Evolutionary conservation across 108 stramenopile genomes (phyloP), one percentile per base, ranked within the genome.

Genomic region (Fragilaria crotonensis): DNA sequence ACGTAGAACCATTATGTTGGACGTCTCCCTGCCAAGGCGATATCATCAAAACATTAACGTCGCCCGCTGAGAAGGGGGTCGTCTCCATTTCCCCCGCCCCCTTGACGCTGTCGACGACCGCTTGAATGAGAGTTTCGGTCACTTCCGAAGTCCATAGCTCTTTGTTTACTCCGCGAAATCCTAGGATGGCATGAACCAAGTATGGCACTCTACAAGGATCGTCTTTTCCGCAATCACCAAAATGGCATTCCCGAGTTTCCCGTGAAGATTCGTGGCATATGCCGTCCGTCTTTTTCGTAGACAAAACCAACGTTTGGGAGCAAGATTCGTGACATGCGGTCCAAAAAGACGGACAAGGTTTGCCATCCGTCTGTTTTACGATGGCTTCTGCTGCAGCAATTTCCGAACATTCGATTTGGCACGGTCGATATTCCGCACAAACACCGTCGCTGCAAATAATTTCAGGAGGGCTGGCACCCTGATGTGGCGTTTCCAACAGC

Each of bases 161-260:
- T 46, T 45, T 9, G n/a, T 30, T 25, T 7, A 47, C 74, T 48
- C 72, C 77, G 7, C 75, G 65, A 22, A 90, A 61, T 47, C 70
- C 81, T 14, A 86, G 29, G 32, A 90, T 84, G 2, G 81, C 70
- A 57, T 85, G 84, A 5, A 90, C 74, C 57, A 84, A 52, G 54
- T 77, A 90, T 1, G 84, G 84, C 47, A 81, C 80, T 4, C 72
- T 30, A 64, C 89, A 90, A 7, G 85, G 77, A 64, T 90, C 85
- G 5, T 57, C 63, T 47, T 77, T 60, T 14, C 85, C 83, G 60
- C 89, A 90, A 9, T 76, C 77, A 33, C 73, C 79, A 11, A 79
- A 57, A 53, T 90, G 89, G 25, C 89, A 90, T 25, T 68, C 62
- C 30, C 89, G 71, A 7, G 58, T 76, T 33, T 68, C 57, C 20